Base-by-base conservation (phyloP, 2,329 filamentous ascomycete genomes). In the Phaeosphaeriaceae sp. region DNA sequence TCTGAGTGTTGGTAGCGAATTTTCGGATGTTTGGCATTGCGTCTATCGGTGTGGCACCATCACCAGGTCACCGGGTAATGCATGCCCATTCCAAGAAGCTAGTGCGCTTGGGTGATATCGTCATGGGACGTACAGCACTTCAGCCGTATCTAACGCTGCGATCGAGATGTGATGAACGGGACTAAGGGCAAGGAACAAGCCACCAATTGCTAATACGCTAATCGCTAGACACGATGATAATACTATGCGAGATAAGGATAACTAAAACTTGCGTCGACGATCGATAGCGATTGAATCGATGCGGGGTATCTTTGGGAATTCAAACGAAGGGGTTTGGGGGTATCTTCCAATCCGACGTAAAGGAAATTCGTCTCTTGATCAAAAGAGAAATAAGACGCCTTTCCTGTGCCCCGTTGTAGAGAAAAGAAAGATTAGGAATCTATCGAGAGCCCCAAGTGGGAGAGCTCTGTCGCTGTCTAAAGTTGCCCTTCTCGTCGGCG, bases 371-470 rank as follows among this genome's bases (percentile, higher is more conserved):
- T 60, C 54, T 48, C 51, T 40, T n/a, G 17, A 40, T n/a, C 17
- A n/a, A 40, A n/a, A n/a, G n/a, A n/a, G 13, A 36, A 13, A 6
- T 4, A 40, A 40, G 36, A 40, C 36, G 36, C 36, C 36, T 40
- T n/a, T 40, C 36, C 36, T 1, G 13, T 40, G 36, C 36, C 4
- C 36, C 36, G 4, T 40, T 40, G 17, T 51, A 40, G 19, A 36
- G 49, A 31, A 17, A 47, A 44, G 42, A 40, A 19, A 41, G 51
- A 50, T 15, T 51, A 11, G 42, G 24, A 21, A 22, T 49, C 61
- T 69, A 76, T 67, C 74, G 67, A 66, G 71, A 75, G n/a, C 74
- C 74, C 73, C 73, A 76, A 21, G 74, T 76, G 22, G 74, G 74
- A 19, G 71, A 74, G 54, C 71, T 71, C 50, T 75, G 68, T 19